phyloP scores from a whole-genome alignment of 75 land plant genomes.

The Chamaecyparis obtusa region DNA sequence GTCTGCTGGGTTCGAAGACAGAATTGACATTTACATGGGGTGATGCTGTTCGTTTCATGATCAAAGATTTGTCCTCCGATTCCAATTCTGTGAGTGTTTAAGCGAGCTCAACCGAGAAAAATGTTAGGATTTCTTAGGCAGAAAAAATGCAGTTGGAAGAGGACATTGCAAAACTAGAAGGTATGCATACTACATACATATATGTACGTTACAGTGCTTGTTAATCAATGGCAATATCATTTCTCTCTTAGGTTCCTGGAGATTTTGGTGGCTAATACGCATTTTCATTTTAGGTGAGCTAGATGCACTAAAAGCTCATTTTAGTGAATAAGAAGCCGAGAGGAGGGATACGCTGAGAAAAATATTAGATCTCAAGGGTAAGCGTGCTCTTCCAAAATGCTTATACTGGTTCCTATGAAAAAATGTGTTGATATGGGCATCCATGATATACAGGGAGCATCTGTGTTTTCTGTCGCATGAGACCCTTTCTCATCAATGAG shows the following conservation, averaged over 20 bases:
- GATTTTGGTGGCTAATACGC: not conserved
- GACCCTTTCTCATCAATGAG: slow-evolving; percentile 50
- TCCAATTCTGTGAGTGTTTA: not conserved
- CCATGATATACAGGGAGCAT: slow-evolving; percentile 55
- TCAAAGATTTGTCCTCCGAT: slow-evolving; percentile 20
- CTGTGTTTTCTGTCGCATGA: slow-evolving; percentile 78
- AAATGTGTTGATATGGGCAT: not conserved
- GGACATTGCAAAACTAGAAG: slow-evolving; percentile 14
- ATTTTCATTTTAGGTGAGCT: slow-evolving; percentile 8
- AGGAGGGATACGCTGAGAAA: slow-evolving; percentile 8
- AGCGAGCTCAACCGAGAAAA: not conserved
- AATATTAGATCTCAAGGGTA: slow-evolving; percentile 20
- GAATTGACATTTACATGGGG: slow-evolving; percentile 35
- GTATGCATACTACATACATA: not conserved
- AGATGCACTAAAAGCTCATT: not conserved
- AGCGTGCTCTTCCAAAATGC: not conserved
- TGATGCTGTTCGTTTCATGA: slow-evolving; percentile 28
- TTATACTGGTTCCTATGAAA: not conserved
- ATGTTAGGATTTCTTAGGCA: not conserved
- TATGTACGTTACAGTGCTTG: not conserved
- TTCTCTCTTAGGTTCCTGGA: not conserved
- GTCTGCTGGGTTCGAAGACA: slow-evolving; percentile 34
- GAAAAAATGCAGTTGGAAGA: not conserved
- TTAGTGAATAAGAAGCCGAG: slow-evolving; percentile 3
- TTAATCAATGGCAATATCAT: not conserved